phyloP scores from a whole-genome alignment of 805 yeast species.

The Suhomyces vadensis region DNA sequence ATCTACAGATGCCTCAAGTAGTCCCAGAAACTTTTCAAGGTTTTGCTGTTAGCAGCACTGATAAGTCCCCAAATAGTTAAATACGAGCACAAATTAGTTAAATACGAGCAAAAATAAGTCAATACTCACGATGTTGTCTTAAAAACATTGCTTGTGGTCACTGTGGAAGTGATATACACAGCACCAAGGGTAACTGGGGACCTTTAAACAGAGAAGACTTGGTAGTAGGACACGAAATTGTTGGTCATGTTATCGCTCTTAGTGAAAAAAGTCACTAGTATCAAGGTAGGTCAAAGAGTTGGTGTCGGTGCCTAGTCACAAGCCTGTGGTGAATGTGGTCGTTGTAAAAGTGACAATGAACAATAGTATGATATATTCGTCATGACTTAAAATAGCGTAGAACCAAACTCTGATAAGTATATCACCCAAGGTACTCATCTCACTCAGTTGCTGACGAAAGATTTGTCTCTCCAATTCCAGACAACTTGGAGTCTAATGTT shows the following conservation, averaged over 20 bases:
- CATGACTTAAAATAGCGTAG: constrained; percentile 25
- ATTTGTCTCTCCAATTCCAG: constrained; percentile 65
- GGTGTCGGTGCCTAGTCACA: constrained; percentile 75
- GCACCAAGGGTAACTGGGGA: constrained; percentile 54
- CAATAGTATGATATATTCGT: constrained; percentile 37
- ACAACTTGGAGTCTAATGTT: constrained; percentile 41
- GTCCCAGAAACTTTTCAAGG: constrained; percentile 61
- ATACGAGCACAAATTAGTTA: constrained; percentile 53
- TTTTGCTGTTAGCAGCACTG: constrained; percentile 50
- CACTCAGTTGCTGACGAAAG: constrained; percentile 64
- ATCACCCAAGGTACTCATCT: constrained; percentile 69
- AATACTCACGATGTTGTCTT: constrained; percentile 19
- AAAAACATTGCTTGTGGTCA: constrained; percentile 35
- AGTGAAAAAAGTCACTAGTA: constrained; percentile 55
- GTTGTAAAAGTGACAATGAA: constrained; percentile 25
- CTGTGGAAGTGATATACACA: constrained; percentile 64
- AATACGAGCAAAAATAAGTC: constrained; percentile 48
- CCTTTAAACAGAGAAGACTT: constrained; percentile 31
- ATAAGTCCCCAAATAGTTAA: too few species aligned
- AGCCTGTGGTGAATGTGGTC: constrained; percentile 48
- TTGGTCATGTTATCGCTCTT: constrained; percentile 45
- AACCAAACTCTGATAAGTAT: constrained; percentile 35
- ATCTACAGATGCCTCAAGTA: too few species aligned
- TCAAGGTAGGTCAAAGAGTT: constrained; percentile 70
- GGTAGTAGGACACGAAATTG: constrained; percentile 50